Evolutionary conservation across 2,329 filamentous ascomycete species (phyloP).

Genomic region (Epichloe gansuensis): DNA sequence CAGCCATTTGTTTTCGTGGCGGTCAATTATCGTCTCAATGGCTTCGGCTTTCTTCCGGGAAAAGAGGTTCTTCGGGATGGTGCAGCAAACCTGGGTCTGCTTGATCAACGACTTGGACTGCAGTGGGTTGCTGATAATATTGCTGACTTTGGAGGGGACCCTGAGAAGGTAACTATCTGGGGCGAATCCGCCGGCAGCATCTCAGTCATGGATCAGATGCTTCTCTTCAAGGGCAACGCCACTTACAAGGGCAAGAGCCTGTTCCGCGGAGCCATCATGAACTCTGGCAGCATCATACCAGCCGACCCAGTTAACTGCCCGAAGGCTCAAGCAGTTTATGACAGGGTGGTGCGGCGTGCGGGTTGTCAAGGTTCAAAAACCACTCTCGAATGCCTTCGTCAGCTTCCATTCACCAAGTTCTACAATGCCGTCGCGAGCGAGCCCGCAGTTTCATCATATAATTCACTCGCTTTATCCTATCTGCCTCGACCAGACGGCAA

Average conservation of each 20-base stretch:
- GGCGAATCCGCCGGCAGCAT: constrained; percentile 44
- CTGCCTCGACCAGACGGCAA: constrained; percentile 19
- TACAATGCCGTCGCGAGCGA: constrained; percentile 8
- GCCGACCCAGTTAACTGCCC: not conserved
- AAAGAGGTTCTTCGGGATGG: constrained; percentile 30
- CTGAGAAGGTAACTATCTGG: constrained; percentile 47
- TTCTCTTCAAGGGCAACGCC: constrained; percentile 58
- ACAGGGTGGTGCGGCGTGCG: not conserved
- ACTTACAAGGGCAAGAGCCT: not conserved
- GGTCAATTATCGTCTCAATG: constrained; percentile 1
- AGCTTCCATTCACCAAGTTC: constrained; percentile 44
- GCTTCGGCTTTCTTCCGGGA: constrained; percentile 2
- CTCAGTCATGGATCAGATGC: constrained; percentile 32
- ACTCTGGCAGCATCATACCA: constrained; percentile 34
- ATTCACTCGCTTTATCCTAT: not conserved
- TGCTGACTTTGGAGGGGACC: constrained; percentile 49
- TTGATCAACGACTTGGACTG: constrained; percentile 43
- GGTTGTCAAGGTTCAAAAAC: constrained; percentile 26
- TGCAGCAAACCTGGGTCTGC: constrained; percentile 50
- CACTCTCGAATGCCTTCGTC: constrained; percentile 3
- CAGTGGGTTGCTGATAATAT: constrained; percentile 53
- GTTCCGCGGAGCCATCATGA: constrained; percentile 5
- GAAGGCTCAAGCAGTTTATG: not conserved
- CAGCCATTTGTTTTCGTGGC: constrained; percentile 3
- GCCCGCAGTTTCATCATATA: not conserved